Evolutionary conservation across 306 rosid genomes (phyloP), one percentile per base, ranked within the genome.

Genomic region (Fragaria iinumae): DNA sequence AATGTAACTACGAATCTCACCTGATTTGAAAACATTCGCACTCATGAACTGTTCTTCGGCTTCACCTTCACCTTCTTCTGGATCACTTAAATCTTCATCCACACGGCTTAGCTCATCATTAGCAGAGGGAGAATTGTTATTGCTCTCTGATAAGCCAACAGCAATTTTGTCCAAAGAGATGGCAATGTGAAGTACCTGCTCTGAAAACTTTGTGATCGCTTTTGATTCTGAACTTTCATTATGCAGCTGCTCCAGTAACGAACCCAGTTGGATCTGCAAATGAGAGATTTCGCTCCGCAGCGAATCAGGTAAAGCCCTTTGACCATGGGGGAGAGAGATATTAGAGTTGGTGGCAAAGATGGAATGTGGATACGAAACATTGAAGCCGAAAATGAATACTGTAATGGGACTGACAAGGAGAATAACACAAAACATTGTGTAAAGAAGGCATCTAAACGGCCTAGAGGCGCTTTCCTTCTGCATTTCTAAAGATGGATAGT

Each of bases 141-240:
- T 45, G 52, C 64, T 44, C 66, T 13, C 21, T 29, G 60, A 18
- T 20, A 72, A 36, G 68, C 68, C 27, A 4, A 29, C 32, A 18
- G 73, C 76, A 72, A 72, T 34, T 18, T 73, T 79, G 78, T 72
- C 73, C 47, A 79, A 16, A 62, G 82, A 79, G 72, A 70, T 48
- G 34, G 82, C 73, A 53, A 79, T 64, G 50, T 20, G 69, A 73
- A 79, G 78, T 7, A 73, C 39, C 71, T 50, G 68, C 21, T 72
- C 68, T 2, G 78, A 72, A 29, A 65, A 66, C 18, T 36, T 53
- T n/a, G 17, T 1, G 34, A 79, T 18, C 1, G 2, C 55, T 41
- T 79, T 52, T 25, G 82, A 25, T 29, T 79, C 78, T 43, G 49
- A 50, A 64, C 18, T 73, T 27, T 52, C 68, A 4, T 79, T 41